Evolutionary conservation across 495 filamentous ascomycete genomes (phyloP).

Genomic region (Tuber melanosporum): DNA sequence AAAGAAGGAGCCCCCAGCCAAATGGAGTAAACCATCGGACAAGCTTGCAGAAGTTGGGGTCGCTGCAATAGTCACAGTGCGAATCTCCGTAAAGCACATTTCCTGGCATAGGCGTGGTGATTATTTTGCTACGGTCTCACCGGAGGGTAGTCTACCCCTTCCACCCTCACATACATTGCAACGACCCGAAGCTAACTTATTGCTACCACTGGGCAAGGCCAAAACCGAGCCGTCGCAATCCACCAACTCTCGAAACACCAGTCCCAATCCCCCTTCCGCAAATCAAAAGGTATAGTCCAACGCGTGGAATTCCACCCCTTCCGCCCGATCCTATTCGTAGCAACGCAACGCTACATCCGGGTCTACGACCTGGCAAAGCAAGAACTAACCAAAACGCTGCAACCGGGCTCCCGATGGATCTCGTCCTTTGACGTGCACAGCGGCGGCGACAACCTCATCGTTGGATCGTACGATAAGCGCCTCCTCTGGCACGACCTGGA

Average conservation of each 20-base stretch:
- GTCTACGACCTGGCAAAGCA: slow-evolving; percentile 87
- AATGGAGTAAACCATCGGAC: slow-evolving; percentile 75
- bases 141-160: slow-evolving; percentile 42
- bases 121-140: slow-evolving; percentile 88
- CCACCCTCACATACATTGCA: neutral
- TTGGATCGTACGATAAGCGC: slow-evolving; percentile 87
- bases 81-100: slow-evolving; percentile 78
- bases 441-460: slow-evolving; percentile 84
- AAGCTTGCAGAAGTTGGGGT: slow-evolving; percentile 69
- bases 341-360: slow-evolving; percentile 83
- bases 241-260: slow-evolving; percentile 92
- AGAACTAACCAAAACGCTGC: slow-evolving; percentile 79
- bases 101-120: slow-evolving; percentile 91
- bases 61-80: slow-evolving; percentile 68
- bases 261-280: slow-evolving; percentile 89
- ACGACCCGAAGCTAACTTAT: neutral
- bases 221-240: slow-evolving; percentile 81
- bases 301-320: slow-evolving; percentile 89
- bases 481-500: slow-evolving; percentile 97
- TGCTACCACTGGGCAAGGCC: slow-evolving; percentile 41
- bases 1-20: slow-evolving; percentile 68
- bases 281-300: slow-evolving; percentile 76
- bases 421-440: slow-evolving; percentile 89
- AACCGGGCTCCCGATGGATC: slow-evolving; percentile 92
- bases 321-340: slow-evolving; percentile 88